These are phyloP conservation scores for Fistulina hepatica DNA, from an alignment of 1,284 basidiomycete species.

Conservation along the genomic window DNA sequence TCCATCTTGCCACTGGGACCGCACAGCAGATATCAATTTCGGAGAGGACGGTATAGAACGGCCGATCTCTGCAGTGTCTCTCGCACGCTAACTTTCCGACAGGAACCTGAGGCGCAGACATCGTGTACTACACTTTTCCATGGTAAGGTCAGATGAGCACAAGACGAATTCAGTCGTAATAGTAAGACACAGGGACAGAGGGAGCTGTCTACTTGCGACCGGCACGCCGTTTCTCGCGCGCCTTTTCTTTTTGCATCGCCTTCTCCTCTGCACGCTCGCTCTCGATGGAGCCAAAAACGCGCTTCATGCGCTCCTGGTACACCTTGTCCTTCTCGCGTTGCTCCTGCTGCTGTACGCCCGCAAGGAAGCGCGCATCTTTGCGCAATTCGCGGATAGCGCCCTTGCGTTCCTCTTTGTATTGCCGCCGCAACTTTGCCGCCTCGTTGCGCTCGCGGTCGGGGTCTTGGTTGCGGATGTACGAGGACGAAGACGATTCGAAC, in stretches of 20 bases:
- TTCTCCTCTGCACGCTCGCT: constrained; percentile 94
- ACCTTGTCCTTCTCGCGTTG: constrained; percentile 73
- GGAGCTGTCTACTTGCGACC: constrained; percentile 44
- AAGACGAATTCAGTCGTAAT: too few relatives aligned
- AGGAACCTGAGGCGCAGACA: too few relatives aligned
- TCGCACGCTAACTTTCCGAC: too few relatives aligned
- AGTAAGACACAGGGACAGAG: background rate
- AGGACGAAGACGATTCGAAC: constrained; percentile 81
- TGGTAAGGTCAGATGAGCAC: too few relatives aligned
- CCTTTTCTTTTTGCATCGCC: constrained; percentile 76
- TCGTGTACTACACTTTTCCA: too few relatives aligned
- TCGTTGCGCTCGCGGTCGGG: constrained; percentile 91
- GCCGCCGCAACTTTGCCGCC: constrained; percentile 73
- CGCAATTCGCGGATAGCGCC: constrained; percentile 94
- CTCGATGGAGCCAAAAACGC: constrained; percentile 74
- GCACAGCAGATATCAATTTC: too few relatives aligned
- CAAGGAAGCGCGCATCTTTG: constrained; percentile 92
- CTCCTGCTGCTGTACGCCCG: constrained; percentile 75
- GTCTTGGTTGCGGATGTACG: constrained; percentile 75
- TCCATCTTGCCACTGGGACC: too few relatives aligned
- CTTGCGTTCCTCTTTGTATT: constrained; percentile 95
- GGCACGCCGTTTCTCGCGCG: constrained; percentile 63
- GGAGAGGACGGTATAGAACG: too few relatives aligned
- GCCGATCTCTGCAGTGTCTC: too few relatives aligned
- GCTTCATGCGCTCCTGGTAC: constrained; percentile 76